Conservation (phyloP, 2,329 filamentous ascomycete species). For the Stenocarpella maydis region DNA sequence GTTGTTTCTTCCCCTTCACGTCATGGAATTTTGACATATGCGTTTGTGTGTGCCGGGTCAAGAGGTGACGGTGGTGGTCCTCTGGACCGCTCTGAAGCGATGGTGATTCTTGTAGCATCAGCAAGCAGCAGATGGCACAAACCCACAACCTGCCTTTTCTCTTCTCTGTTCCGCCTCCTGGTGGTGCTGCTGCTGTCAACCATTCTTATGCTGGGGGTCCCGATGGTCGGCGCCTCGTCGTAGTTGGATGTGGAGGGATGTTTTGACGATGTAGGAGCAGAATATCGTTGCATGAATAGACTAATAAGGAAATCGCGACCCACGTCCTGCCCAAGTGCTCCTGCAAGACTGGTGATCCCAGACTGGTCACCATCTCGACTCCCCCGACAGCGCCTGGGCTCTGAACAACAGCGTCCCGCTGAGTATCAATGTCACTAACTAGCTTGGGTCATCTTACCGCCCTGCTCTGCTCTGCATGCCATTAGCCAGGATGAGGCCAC, state of each 20-base stretch:
- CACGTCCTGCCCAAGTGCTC: too few relatives aligned
- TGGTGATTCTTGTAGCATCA: not conserved
- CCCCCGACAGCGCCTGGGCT: not conserved
- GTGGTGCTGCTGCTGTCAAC: not conserved
- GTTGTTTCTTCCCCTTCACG: conserved; percentile 20
- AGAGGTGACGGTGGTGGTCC: not conserved
- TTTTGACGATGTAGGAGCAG: not conserved
- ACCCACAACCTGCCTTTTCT: not conserved
- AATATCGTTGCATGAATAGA: conserved; percentile 10
- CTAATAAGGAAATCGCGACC: conserved; percentile 1
- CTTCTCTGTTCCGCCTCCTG: not conserved
- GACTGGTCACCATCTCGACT: not conserved
- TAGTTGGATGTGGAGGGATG: not conserved
- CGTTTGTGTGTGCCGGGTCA: conserved; percentile 10
- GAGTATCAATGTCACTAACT: not conserved
- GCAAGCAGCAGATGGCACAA: conserved; percentile 10
- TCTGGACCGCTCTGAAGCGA: not conserved
- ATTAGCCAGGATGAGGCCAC: too few relatives aligned
- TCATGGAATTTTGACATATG: conserved; percentile 17
- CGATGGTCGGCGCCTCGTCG: not conserved
- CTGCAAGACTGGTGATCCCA: not conserved
- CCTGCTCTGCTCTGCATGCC: not conserved
- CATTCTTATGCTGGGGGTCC: not conserved
- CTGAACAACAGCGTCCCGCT: not conserved
- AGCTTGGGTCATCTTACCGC: not conserved